Evolutionary conservation across 1,284 basidiomycete genomes (phyloP).

Genomic region (Puccinia horiana): DNA sequence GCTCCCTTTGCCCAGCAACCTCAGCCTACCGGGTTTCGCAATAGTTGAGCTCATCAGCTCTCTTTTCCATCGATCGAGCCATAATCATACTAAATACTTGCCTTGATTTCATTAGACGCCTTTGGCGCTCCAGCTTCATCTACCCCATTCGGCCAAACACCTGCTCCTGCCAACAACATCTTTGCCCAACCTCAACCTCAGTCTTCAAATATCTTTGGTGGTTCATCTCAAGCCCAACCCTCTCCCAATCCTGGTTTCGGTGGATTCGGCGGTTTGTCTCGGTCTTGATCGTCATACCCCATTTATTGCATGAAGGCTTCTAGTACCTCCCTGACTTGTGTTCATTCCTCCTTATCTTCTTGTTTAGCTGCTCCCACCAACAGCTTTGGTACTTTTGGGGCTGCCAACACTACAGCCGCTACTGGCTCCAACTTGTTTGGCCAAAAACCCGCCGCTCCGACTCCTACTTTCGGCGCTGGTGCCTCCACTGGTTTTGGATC

Average conservation of each 20-base stretch:
- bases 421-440: conserved; percentile 39
- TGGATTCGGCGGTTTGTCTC: conserved; percentile 41
- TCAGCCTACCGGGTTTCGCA: conserved; percentile 37
- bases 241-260: conserved; percentile 42
- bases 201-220: conserved; percentile 41
- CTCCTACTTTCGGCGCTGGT: conserved; percentile 28
- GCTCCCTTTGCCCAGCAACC: conserved; percentile 38
- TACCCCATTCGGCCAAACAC: conserved; percentile 32
- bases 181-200: conserved; percentile 48
- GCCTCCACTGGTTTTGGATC: conserved; percentile 33
- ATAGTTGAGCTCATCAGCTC: conserved; percentile 23
- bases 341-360: background rate
- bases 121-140: conserved; percentile 35
- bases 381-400: conserved; percentile 44
- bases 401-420: conserved; percentile 20
- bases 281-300: background rate
- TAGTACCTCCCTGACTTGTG: background rate
- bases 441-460: conserved; percentile 30
- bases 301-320: background rate
- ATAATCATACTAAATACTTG: background rate
- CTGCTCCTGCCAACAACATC: conserved; percentile 35
- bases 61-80: background rate
- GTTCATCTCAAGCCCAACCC: conserved; percentile 38
- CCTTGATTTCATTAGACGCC: conserved; percentile 7
- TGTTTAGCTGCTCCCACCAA: conserved; percentile 18